Conservation (phyloP, 495 filamentous ascomycete genomes). For the Xylaria palmicola region DNA sequence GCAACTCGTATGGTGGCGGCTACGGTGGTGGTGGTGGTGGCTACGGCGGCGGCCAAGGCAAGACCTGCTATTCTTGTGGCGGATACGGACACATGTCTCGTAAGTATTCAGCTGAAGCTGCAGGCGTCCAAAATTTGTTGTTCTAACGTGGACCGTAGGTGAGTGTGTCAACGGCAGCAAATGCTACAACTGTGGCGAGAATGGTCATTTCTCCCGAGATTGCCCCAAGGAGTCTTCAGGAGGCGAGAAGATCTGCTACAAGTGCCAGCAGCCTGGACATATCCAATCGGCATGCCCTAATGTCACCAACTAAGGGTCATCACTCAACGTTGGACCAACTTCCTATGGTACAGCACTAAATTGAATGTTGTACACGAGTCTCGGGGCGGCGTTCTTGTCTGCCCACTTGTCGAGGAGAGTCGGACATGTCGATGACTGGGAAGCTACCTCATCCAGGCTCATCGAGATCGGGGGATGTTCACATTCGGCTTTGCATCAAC, state of each 20-base stretch:
- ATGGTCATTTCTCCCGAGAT: conserved; percentile 91
- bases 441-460: neutral
- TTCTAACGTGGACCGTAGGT: conserved; percentile 35
- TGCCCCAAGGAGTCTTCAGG: conserved; percentile 81
- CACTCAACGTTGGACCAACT: neutral
- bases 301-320: conserved; percentile 15
- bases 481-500: conserved; percentile 10
- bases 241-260: conserved; percentile 96
- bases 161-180: conserved; percentile 99
- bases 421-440: neutral
- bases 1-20: conserved; percentile 35
- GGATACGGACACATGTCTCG: conserved; percentile 96
- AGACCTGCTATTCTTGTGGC: conserved; percentile 96
- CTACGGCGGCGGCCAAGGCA: conserved; percentile 52
- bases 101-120: conserved; percentile 29
- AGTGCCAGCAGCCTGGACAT: conserved; percentile 98
- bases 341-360: neutral
- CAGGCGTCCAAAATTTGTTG: neutral
- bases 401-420: neutral
- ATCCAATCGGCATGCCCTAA: conserved; percentile 91
- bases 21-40: conserved; percentile 36
- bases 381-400: neutral
- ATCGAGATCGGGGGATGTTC: conserved; percentile 2
- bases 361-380: neutral
- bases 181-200: conserved; percentile 99